Evolutionary conservation across 2,329 filamentous ascomycete genomes (phyloP).

Genomic region (Karstenula rhodostoma): DNA sequence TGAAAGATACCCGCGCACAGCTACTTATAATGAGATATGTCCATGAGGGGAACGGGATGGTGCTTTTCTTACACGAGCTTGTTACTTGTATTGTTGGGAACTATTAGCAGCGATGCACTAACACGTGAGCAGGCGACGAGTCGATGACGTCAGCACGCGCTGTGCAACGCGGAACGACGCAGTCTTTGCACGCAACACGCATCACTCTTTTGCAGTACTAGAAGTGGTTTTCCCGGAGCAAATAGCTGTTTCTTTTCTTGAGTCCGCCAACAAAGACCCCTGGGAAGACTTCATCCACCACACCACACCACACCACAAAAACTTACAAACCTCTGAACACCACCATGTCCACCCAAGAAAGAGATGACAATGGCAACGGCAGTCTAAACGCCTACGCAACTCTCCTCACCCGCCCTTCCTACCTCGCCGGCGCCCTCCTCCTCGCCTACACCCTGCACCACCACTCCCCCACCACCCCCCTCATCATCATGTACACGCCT

Average conservation of each 20-base stretch:
- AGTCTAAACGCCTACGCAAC: slow-evolving; percentile 57
- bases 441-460: slow-evolving; percentile 59
- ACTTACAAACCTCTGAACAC: no score
- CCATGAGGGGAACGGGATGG: background rate
- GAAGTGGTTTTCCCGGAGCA: no score
- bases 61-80: no score
- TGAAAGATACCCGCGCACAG: slow-evolving; percentile 18
- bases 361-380: slow-evolving; percentile 1
- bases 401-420: slow-evolving; percentile 60
- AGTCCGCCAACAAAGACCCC: background rate
- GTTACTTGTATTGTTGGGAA: background rate
- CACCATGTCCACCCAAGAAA: slow-evolving; percentile 16
- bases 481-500: slow-evolving; percentile 60
- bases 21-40: slow-evolving; percentile 10
- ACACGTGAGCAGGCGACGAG: slow-evolving; percentile 14
- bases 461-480: slow-evolving; percentile 56
- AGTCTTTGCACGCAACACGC: slow-evolving; percentile 7
- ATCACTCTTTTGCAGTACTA: slow-evolving; percentile 3
- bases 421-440: slow-evolving; percentile 61
- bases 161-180: slow-evolving; percentile 3
- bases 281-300: no score
- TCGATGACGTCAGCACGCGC: slow-evolving; percentile 17
- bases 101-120: background rate
- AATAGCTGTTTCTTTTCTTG: background rate
- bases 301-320: no score